Percentiles rank a stretch among this genome's conserved stretches.
Conservation (phyloP, 208 protist species). For the Tritrichomonas musculus region DNA sequence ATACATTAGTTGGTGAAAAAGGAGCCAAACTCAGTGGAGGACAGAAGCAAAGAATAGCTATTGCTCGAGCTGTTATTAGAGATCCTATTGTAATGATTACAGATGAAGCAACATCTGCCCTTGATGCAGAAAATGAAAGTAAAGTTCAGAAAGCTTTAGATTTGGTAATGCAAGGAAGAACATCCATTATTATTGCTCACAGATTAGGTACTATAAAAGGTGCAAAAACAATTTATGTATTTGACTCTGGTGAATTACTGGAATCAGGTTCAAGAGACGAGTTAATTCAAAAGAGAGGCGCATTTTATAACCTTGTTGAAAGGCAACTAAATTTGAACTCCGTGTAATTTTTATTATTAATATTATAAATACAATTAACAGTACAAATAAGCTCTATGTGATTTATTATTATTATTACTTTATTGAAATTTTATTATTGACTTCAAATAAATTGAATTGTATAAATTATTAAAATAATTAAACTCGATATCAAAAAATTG, state of each 20-base stretch:
- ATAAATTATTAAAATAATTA: no score
- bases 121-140: neutral
- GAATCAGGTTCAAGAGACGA: neutral
- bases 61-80: neutral
- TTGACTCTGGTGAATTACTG: no score
- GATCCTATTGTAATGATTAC: slow-evolving; percentile 16
- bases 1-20: neutral
- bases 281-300: neutral
- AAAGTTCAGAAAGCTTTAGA: slow-evolving; percentile 4
- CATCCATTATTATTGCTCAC: neutral
- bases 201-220: neutral
- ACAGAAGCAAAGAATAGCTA: no score
- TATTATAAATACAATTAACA: no score
- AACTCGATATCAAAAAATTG: no score
- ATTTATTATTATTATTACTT: no score
- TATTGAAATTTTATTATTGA: no score
- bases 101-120: no score
- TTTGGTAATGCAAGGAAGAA: neutral
- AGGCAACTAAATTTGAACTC: neutral
- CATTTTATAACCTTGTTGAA: neutral
- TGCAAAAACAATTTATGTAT: neutral
- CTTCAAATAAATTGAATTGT: no score
- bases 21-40: neutral
- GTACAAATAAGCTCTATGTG: no score
- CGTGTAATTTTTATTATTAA: no score